Conservation (phyloP, 2,329 filamentous ascomycete genomes). For the Decorospora gaudefroyi region DNA sequence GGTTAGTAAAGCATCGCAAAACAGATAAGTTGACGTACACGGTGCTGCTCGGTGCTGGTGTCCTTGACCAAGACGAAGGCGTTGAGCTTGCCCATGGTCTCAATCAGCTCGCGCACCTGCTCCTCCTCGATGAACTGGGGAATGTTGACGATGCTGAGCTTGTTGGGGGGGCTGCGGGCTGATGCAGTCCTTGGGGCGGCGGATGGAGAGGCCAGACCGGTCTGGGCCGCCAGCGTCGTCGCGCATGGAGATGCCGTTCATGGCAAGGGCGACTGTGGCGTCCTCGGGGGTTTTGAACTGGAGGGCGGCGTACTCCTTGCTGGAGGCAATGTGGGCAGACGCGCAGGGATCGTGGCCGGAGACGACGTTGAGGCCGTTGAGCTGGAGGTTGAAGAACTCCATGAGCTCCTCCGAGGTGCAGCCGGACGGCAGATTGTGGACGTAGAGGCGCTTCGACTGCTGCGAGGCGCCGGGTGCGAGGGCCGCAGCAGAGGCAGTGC, state of each 20-base stretch:
- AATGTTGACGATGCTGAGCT: slow-evolving; percentile 90
- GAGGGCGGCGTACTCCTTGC: slow-evolving; percentile 78
- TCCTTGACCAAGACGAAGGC: slow-evolving; percentile 91
- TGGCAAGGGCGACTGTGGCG: slow-evolving; percentile 84
- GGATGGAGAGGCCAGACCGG: slow-evolving; percentile 69
- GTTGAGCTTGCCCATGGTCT: slow-evolving; percentile 90
- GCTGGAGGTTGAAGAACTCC: slow-evolving; percentile 91
- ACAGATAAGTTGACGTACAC: slow-evolving; percentile 62
- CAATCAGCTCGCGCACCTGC: slow-evolving; percentile 86
- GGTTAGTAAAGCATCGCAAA: slow-evolving; percentile 25
- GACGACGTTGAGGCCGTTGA: slow-evolving; percentile 95
- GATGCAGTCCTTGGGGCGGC: slow-evolving; percentile 95
- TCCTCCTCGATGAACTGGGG: slow-evolving; percentile 86
- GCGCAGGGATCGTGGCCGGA: slow-evolving; percentile 82
- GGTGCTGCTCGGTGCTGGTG: slow-evolving; percentile 78
- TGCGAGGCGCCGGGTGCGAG: slow-evolving; percentile 91
- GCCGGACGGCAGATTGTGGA: slow-evolving; percentile 76
- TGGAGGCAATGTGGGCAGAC: slow-evolving; percentile 78
- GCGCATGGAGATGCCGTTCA: slow-evolving; percentile 89
- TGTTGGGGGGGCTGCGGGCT: slow-evolving; percentile 94
- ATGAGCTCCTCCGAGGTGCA: slow-evolving; percentile 76
- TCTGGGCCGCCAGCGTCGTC: slow-evolving; percentile 57
- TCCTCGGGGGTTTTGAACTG: slow-evolving; percentile 90
- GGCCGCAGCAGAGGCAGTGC: slow-evolving; percentile 69
- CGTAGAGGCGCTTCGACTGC: slow-evolving; percentile 88